A percentile compares a stretch with the other conserved stretches of the same genome.
phyloP scores from a whole-genome alignment of 768 basidiomycete genomes.

The Infundibulicybe gibba region DNA sequence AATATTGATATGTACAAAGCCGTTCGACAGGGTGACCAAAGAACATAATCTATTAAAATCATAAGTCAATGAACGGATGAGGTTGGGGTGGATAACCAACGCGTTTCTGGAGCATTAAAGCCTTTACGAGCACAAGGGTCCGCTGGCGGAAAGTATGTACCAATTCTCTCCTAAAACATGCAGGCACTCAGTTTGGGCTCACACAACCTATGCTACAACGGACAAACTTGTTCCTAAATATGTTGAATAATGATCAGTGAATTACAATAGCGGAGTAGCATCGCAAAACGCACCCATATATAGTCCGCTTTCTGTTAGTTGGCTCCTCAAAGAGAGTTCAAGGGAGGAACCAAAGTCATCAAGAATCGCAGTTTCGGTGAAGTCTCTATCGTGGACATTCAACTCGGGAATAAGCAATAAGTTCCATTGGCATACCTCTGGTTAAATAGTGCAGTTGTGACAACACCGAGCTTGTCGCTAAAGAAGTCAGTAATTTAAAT shows the following conservation, averaged over 20 bases:
- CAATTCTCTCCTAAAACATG: constrained; percentile 69
- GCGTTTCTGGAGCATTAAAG: constrained; percentile 89
- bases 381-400: constrained; percentile 55
- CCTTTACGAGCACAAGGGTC: constrained; percentile 90
- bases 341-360: constrained; percentile 81
- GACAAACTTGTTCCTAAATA: constrained; percentile 68
- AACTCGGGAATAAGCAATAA: neutral
- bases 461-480: constrained; percentile 91
- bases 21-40: constrained; percentile 95
- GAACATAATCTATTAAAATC: constrained; percentile 77
- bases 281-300: constrained; percentile 79
- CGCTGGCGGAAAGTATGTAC: constrained; percentile 92
- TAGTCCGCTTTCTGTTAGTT: constrained; percentile 88
- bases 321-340: constrained; percentile 68
- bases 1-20: constrained; percentile 96
- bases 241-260: neutral
- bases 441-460: constrained; percentile 87
- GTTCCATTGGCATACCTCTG: constrained; percentile 51
- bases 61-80: neutral
- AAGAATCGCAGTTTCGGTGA: constrained; percentile 83
- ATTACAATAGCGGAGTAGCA: neutral
- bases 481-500: neutral
- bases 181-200: constrained; percentile 2
- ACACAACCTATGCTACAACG: constrained; percentile 12
- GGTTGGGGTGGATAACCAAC: constrained; percentile 31